phyloP scores from a whole-genome alignment of 2,329 filamentous ascomycete species.

The Alternaria consortialis region DNA sequence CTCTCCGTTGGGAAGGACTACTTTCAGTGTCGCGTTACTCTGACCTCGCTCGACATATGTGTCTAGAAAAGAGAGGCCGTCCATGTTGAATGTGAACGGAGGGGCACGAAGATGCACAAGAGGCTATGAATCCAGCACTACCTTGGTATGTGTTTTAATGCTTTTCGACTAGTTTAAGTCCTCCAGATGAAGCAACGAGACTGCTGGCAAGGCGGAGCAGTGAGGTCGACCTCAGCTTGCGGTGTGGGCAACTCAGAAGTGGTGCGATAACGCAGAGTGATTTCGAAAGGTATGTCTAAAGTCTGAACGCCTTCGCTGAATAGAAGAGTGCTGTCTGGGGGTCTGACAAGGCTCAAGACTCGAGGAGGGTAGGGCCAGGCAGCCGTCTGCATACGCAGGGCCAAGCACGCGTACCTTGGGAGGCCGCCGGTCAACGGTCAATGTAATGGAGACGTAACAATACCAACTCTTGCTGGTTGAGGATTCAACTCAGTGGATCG shows the following conservation, averaged over 20 bases:
- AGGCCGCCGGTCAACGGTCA: slow-evolving; percentile 3
- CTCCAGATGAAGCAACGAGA: slow-evolving; percentile 1
- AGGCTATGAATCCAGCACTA: neutral
- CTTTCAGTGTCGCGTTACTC: slow-evolving; percentile 42
- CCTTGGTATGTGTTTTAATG: too few species aligned
- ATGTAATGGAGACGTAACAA: neutral
- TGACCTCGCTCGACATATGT: slow-evolving; percentile 14
- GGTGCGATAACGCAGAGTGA: neutral
- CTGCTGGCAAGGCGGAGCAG: slow-evolving; percentile 14
- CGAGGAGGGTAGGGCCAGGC: slow-evolving; percentile 20
- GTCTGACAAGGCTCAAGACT: slow-evolving; percentile 22
- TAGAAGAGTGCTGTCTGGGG: neutral
- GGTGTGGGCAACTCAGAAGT: neutral
- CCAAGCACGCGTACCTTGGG: slow-evolving; percentile 4
- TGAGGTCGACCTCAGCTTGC: slow-evolving; percentile 3
- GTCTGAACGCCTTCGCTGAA: neutral
- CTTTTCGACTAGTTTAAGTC: neutral
- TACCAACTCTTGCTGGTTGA: neutral
- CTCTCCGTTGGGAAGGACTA: slow-evolving; percentile 42
- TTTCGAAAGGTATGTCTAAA: neutral
- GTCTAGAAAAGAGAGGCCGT: slow-evolving; percentile 37
- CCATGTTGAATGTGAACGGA: slow-evolving; percentile 22
- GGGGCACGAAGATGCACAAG: neutral
- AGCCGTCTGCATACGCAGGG: slow-evolving; percentile 12
- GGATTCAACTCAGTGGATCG: neutral